These are phyloP conservation scores for Yarrowia sp. DNA, from an alignment of 805 yeast species.

Conservation along the genomic window DNA sequence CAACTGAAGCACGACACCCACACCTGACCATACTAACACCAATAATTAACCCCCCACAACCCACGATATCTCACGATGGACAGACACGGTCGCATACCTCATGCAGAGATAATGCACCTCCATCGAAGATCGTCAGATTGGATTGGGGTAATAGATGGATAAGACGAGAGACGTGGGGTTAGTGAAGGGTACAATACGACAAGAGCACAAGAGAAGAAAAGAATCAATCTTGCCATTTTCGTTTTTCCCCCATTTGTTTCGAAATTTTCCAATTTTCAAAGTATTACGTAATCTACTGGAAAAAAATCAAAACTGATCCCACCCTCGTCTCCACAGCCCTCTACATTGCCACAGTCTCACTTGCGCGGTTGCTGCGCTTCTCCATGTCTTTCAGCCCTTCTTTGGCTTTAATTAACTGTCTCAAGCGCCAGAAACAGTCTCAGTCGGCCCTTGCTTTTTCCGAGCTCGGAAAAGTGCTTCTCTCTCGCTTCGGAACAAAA, in stretches of 20 bases:
- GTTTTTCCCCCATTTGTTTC: neutral
- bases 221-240: no score
- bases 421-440: neutral
- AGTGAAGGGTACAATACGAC: no score
- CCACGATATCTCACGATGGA: constrained; percentile 1
- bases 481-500: neutral
- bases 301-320: no score
- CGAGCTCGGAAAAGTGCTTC: no score
- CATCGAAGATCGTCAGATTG: neutral
- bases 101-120: constrained; percentile 23
- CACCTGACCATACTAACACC: no score
- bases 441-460: neutral
- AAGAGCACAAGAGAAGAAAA: no score
- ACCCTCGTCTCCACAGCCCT: no score
- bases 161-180: no score
- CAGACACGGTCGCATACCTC: neutral
- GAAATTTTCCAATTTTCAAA: neutral
- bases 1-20: no score
- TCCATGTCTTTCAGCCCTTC: constrained; percentile 10
- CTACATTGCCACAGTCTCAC: no score
- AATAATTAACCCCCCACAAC: no score
- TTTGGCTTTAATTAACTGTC: neutral
- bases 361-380: neutral
- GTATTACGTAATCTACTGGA: no score
- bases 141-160: neutral